Conservation (phyloP, 768 basidiomycete species). For the Agaricus blazei region DNA sequence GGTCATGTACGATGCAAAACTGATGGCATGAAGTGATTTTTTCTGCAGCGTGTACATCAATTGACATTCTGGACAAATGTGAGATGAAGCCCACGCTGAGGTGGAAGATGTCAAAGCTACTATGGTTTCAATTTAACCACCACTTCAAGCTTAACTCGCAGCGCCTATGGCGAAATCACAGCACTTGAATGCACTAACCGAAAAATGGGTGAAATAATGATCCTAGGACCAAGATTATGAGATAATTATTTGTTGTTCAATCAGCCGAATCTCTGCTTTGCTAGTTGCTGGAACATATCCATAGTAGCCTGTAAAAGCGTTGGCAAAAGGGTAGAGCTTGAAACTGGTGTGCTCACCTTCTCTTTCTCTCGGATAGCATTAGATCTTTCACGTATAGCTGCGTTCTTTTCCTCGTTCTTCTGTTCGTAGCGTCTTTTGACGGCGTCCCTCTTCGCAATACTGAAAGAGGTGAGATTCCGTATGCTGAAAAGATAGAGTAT, state of each 20-base stretch:
- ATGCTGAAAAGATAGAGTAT: conserved; percentile 10
- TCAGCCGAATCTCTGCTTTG: conserved; percentile 83
- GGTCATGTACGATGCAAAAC: no score
- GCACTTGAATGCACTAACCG: no score
- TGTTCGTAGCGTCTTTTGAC: conserved; percentile 59
- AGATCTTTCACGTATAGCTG: conserved; percentile 55
- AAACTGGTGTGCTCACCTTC: conserved; percentile 29
- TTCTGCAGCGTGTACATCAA: no score
- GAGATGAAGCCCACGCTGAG: no score
- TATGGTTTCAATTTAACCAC: no score
- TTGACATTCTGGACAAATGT: no score
- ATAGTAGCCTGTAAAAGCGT: conserved; percentile 59
- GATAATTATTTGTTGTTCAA: neutral
- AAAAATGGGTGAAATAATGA: no score
- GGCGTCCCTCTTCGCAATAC: conserved; percentile 63
- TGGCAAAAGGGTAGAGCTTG: conserved; percentile 7
- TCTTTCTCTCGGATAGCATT: conserved; percentile 71
- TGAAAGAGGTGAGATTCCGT: conserved; percentile 22
- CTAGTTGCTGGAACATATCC: conserved; percentile 93
- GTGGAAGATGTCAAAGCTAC: no score
- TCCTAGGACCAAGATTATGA: neutral
- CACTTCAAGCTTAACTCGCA: no score
- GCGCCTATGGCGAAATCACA: no score
- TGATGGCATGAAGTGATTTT: no score
- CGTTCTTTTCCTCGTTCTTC: conserved; percentile 48